phyloP scores from a whole-genome alignment of 345 rosid genomes.

The Psidium friedrichsthalianum region DNA sequence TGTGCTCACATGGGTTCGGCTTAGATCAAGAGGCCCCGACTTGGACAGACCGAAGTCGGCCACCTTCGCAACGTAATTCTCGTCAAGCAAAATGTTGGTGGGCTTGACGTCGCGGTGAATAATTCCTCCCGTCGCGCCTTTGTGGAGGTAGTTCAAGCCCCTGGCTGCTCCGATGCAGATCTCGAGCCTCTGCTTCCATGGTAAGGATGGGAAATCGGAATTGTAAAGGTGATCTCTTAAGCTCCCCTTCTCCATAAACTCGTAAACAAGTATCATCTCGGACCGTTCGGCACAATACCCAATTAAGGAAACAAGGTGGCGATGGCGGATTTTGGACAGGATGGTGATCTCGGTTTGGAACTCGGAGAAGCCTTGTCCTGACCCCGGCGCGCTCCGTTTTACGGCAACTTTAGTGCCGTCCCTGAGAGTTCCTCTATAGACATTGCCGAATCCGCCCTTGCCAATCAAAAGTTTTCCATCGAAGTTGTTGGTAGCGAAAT shows the following conservation, averaged over 20 bases:
- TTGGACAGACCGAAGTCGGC: slow-evolving; percentile 57
- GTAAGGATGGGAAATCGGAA: slow-evolving; percentile 17
- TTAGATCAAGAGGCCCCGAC: slow-evolving; percentile 12
- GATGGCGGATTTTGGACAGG: slow-evolving; percentile 52
- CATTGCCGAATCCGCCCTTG: slow-evolving; percentile 36
- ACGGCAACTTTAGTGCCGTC: slow-evolving; percentile 34
- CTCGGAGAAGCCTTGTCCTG: slow-evolving; percentile 39
- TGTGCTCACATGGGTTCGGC: slow-evolving; percentile 22
- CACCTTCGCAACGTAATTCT: slow-evolving; percentile 34
- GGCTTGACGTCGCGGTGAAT: slow-evolving; percentile 57
- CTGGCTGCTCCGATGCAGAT: slow-evolving; percentile 51
- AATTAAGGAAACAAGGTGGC: slow-evolving; percentile 54
- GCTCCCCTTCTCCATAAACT: slow-evolving; percentile 49
- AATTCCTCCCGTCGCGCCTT: slow-evolving; percentile 24
- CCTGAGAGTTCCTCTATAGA: slow-evolving; percentile 26
- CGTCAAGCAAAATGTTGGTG: slow-evolving; percentile 47
- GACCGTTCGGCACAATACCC: slow-evolving; percentile 54
- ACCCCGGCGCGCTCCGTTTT: slow-evolving; percentile 32
- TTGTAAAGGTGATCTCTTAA: slow-evolving; percentile 37
- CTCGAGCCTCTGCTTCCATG: slow-evolving; percentile 49
- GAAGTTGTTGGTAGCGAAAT: slow-evolving; percentile 32
- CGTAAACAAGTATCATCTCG: slow-evolving; percentile 54
- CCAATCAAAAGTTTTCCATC: slow-evolving; percentile 23
- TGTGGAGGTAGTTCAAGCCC: slow-evolving; percentile 45
- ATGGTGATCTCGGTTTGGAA: slow-evolving; percentile 45